These are phyloP conservation scores for Fusarium kyushuense DNA, from an alignment of 2,329 filamentous ascomycete species.

Conservation along the genomic window DNA sequence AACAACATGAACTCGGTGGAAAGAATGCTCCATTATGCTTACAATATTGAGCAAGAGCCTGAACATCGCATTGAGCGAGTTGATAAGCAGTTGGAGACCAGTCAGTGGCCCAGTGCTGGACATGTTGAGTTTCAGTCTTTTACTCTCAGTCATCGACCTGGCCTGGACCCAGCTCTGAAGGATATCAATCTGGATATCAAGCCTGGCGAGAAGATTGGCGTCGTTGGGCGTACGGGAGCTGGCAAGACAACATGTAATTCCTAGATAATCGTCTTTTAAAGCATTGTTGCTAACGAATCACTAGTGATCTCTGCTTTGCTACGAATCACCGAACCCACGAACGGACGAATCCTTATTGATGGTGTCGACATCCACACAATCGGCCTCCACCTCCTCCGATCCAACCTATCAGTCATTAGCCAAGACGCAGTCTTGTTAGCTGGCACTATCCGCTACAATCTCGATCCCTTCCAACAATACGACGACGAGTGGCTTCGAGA, in stretches of 20 bases:
- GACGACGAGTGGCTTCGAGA: slow-evolving; percentile 21
- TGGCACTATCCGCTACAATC: slow-evolving; percentile 27
- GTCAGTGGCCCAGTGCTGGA: slow-evolving; percentile 7
- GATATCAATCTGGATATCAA: slow-evolving; percentile 14
- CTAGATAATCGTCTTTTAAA: fast-evolving
- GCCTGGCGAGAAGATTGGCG: slow-evolving; percentile 23
- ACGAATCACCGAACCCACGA: slow-evolving; percentile 23
- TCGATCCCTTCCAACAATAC: slow-evolving; percentile 33
- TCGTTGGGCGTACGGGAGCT: slow-evolving; percentile 28
- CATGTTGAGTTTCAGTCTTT: slow-evolving; percentile 23
- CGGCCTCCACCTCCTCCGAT: slow-evolving; percentile 23
- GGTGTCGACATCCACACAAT: slow-evolving; percentile 28
- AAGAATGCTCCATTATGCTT: slow-evolving; percentile 87
- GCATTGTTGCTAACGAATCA: neutral
- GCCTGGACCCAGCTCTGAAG: slow-evolving; percentile 16
- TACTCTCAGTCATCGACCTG: slow-evolving; percentile 26
- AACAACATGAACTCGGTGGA: slow-evolving; percentile 98
- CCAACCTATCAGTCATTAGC: slow-evolving; percentile 29
- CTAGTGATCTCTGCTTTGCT: slow-evolving; percentile 25
- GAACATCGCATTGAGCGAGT: neutral
- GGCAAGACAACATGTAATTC: slow-evolving; percentile 28
- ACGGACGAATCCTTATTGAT: slow-evolving; percentile 26
- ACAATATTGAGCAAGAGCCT: slow-evolving; percentile 57
- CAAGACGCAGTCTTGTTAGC: slow-evolving; percentile 31
- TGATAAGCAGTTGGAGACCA: neutral